Evolutionary conservation across 306 rosid species (phyloP).

Genomic region (Chamaecrista fasciculata): DNA sequence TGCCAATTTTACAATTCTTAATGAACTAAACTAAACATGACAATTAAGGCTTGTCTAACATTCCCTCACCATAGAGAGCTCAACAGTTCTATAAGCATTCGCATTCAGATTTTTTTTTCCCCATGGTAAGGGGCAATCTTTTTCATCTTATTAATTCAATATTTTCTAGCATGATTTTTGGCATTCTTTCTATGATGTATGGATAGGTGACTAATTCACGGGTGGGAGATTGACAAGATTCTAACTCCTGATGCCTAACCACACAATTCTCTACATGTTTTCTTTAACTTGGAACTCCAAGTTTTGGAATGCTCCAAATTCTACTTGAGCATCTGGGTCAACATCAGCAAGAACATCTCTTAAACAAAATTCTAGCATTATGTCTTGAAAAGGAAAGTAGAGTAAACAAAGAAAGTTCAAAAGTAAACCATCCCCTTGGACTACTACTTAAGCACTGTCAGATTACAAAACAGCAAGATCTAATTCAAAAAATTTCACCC

Average conservation of each 20-base stretch:
- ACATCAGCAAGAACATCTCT: no score
- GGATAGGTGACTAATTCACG: no score
- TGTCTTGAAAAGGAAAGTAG: no score
- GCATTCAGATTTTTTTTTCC: background rate
- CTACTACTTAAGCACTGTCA: no score
- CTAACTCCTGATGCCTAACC: background rate
- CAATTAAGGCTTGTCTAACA: background rate
- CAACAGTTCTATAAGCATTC: background rate
- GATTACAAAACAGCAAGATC: no score
- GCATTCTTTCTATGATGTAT: background rate
- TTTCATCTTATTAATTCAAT: background rate
- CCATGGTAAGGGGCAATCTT: background rate
- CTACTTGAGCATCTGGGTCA: no score
- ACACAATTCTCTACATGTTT: background rate
- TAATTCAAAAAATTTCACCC: no score
- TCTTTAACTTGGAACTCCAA: no score
- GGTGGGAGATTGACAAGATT: background rate
- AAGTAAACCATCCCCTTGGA: no score
- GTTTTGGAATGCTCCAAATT: no score
- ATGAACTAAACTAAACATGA: background rate
- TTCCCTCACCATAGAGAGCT: background rate
- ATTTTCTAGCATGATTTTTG: background rate
- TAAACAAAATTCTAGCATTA: no score
- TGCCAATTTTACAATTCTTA: slow-evolving; percentile 1
- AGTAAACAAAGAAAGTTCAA: no score